Evolutionary conservation across 768 basidiomycete genomes (phyloP).

Genomic region (Clavaria fumosa): DNA sequence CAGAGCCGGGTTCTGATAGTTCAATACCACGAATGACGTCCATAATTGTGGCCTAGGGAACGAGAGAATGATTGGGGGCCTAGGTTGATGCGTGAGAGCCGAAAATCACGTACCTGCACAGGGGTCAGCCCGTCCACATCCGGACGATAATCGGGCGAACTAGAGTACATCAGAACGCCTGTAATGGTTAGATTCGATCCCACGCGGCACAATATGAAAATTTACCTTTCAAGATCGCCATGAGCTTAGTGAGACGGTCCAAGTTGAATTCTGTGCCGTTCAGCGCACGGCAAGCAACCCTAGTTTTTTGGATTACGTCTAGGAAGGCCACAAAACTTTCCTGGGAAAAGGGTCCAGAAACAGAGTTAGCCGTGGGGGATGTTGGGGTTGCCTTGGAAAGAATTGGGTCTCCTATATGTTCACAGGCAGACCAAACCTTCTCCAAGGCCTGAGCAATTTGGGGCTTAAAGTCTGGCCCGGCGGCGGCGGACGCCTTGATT

Average conservation of each 20-base stretch:
- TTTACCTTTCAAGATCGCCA: slow-evolving; percentile 64
- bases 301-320: slow-evolving; percentile 48
- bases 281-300: slow-evolving; percentile 31
- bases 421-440: slow-evolving; percentile 56
- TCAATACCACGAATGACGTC: slow-evolving; percentile 57
- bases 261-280: slow-evolving; percentile 51
- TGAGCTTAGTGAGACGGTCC: slow-evolving; percentile 46
- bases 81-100: not conserved
- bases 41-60: slow-evolving; percentile 47
- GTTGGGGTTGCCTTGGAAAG: slow-evolving; percentile 17
- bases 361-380: slow-evolving; percentile 7
- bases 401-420: slow-evolving; percentile 44
- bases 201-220: not conserved
- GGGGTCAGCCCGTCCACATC: slow-evolving; percentile 75
- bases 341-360: slow-evolving; percentile 49
- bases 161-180: slow-evolving; percentile 68
- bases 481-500: slow-evolving; percentile 39
- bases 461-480: slow-evolving; percentile 27
- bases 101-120: slow-evolving; percentile 42
- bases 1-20: slow-evolving; percentile 39
- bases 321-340: slow-evolving; percentile 76
- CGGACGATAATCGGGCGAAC: slow-evolving; percentile 75
- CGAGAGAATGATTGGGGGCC: not conserved
- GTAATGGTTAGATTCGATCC: slow-evolving; percentile 2
- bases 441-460: slow-evolving; percentile 33